Conservation (phyloP, 345 rosid genomes). For the Rhizophora mangle region DNA sequence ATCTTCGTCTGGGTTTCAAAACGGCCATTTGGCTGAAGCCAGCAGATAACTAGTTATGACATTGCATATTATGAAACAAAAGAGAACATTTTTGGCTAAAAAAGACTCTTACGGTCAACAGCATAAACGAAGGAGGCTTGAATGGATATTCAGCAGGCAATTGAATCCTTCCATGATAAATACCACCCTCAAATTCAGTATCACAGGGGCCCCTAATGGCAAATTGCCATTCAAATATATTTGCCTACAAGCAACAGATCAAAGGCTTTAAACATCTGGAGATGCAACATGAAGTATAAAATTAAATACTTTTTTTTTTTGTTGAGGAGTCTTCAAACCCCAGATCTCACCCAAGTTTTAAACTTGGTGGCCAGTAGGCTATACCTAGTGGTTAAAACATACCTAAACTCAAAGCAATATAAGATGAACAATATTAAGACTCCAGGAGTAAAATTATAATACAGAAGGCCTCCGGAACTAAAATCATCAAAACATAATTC, state of each 20-base stretch:
- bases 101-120: constrained; percentile 56
- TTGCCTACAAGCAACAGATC: constrained; percentile 53
- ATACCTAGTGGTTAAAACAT: not conserved
- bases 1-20: constrained; percentile 92
- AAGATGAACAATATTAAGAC: no score
- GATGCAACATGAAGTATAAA: no score
- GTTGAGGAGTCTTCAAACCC: no score
- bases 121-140: constrained; percentile 93
- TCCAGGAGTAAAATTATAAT: not conserved
- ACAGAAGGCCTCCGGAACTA: not conserved
- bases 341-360: no score
- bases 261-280: not conserved
- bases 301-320: no score
- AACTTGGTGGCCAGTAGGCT: no score
- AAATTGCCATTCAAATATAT: constrained; percentile 96
- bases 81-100: not conserved
- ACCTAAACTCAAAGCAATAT: constrained; percentile 5
- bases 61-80: not conserved
- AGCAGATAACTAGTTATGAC: constrained; percentile 11
- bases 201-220: constrained; percentile 88
- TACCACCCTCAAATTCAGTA: constrained; percentile 93
- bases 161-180: constrained; percentile 96
- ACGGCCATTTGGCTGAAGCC: constrained; percentile 82
- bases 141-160: constrained; percentile 94
- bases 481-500: not conserved